A percentile compares a stretch with the other conserved stretches of the same genome.
These are phyloP conservation scores for Anisodus acutangulus DNA, from an alignment of 257 asterid genomes.

Conservation along the genomic window DNA sequence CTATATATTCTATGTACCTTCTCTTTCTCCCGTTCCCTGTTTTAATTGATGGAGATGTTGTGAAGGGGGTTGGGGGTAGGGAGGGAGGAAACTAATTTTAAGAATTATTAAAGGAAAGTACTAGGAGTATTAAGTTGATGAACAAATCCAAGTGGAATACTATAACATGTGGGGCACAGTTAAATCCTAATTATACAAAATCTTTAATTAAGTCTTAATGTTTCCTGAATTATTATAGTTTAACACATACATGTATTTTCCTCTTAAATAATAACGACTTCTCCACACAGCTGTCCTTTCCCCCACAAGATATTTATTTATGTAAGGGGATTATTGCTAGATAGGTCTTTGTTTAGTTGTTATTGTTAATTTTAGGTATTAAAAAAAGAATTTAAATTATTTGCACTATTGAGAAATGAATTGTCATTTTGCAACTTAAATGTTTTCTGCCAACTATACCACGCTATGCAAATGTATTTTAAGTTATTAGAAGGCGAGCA, in stretches of 20 bases:
- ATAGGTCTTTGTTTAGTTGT: too few species aligned
- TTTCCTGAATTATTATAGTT: background rate
- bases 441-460: background rate
- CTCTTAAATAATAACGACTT: background rate
- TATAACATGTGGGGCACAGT: background rate
- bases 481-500: background rate
- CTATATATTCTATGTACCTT: too few species aligned
- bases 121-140: background rate
- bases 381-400: too few species aligned
- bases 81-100: background rate
- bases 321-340: too few species aligned
- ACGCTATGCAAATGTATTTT: background rate
- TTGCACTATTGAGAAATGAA: background rate
- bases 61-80: background rate
- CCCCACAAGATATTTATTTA: too few species aligned
- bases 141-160: background rate
- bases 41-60: background rate
- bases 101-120: background rate
- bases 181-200: background rate
- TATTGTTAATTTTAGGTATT: too few species aligned
- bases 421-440: background rate
- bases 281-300: background rate
- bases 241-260: background rate
- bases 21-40: background rate
- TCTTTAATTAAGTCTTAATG: background rate